Evolutionary conservation across 2,329 filamentous ascomycete species (phyloP).

Genomic region (Madurella mycetomatis): DNA sequence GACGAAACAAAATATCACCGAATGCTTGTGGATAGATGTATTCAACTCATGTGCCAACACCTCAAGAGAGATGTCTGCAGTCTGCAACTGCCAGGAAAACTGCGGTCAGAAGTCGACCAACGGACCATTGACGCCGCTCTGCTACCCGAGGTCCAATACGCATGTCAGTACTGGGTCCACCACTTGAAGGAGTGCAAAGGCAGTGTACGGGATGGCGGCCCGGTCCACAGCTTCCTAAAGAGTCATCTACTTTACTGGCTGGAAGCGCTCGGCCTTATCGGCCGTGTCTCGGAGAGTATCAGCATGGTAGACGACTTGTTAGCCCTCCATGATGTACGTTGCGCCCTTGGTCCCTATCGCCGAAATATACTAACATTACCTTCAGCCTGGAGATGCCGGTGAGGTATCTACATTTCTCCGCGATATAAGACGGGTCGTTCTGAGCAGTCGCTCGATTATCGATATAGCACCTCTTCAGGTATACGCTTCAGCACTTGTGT

Average conservation of each 20-base stretch:
- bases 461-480: too few relatives aligned
- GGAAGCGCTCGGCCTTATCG: too few relatives aligned
- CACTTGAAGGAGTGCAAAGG: constrained; percentile 30
- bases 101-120: constrained; percentile 23
- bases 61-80: constrained; percentile 36
- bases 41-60: constrained; percentile 31
- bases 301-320: constrained; percentile 4
- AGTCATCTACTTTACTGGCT: too few relatives aligned
- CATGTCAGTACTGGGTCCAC: too few relatives aligned
- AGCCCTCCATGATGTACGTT: constrained; percentile 18
- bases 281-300: too few relatives aligned
- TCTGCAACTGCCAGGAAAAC: constrained; percentile 27
- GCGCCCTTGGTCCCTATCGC: not conserved
- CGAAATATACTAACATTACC: not conserved
- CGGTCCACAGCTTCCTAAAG: constrained; percentile 34
- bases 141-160: constrained; percentile 35
- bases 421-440: constrained; percentile 8
- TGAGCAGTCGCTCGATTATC: constrained; percentile 5
- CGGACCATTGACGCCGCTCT: constrained; percentile 24
- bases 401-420: constrained; percentile 1
- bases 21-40: constrained; percentile 31
- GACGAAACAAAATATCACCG: constrained; percentile 32
- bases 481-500: constrained; percentile 25
- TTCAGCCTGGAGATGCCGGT: not conserved
- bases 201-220: constrained; percentile 27